These are phyloP conservation scores for Achaetomiella virescens DNA, from an alignment of 495 filamentous ascomycete species.

Conservation along the genomic window DNA sequence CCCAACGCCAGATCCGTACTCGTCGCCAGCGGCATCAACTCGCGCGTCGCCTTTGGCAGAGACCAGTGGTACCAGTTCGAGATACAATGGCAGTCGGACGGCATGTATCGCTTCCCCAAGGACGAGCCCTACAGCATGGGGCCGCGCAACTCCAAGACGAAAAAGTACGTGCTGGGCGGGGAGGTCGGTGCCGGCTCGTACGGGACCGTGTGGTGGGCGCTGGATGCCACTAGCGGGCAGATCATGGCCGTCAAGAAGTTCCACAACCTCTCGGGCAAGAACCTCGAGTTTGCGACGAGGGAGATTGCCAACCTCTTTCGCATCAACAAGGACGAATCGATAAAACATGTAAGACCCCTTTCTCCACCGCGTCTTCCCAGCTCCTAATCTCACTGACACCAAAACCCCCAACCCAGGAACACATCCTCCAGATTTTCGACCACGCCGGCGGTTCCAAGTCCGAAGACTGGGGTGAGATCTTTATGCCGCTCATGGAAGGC, in stretches of 20 bases:
- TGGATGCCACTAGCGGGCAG: conserved; percentile 21
- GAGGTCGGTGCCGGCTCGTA: conserved; percentile 29
- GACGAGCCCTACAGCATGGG: conserved; percentile 22
- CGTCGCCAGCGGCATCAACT: conserved; percentile 26
- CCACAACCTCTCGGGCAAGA: conserved; percentile 27
- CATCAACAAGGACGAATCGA: conserved; percentile 20
- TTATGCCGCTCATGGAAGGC: conserved; percentile 30
- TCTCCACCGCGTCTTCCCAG: not conserved
- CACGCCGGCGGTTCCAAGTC: conserved; percentile 10
- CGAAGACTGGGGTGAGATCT: conserved; percentile 28
- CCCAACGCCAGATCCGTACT: conserved; percentile 21
- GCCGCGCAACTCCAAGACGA: conserved; percentile 14
- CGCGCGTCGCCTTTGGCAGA: conserved; percentile 25
- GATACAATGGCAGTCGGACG: conserved; percentile 21
- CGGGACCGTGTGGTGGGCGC: conserved; percentile 23
- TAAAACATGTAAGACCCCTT: conserved; percentile 23
- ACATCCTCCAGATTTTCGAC: conserved; percentile 28
- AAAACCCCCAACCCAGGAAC: conserved; percentile 13
- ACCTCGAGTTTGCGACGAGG: conserved; percentile 24
- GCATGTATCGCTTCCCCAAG: conserved; percentile 19
- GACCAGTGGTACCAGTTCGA: conserved; percentile 27
- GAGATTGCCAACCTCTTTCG: conserved; percentile 25
- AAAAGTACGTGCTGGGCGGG: conserved; percentile 20
- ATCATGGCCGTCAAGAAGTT: conserved; percentile 33
- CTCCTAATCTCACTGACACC: too few relatives aligned